phyloP scores from a whole-genome alignment of 176 grass and related monocot species.

The Oryza coarctata region DNA sequence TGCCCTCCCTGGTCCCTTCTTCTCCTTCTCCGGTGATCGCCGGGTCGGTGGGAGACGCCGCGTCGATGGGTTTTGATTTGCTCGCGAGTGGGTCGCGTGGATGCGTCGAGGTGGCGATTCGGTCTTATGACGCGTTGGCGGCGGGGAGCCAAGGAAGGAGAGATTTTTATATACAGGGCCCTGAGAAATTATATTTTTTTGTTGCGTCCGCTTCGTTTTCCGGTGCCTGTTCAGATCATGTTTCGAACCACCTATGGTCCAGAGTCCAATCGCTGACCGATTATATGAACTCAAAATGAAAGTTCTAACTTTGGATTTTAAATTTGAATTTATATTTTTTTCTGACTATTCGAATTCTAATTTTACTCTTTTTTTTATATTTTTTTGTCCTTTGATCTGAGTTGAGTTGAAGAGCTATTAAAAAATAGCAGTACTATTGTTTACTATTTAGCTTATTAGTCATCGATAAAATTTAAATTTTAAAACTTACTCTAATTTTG shows the following conservation, averaged over 20 bases:
- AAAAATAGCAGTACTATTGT: too few species aligned
- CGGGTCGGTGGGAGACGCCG: slow-evolving; percentile 2
- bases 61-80: slow-evolving; percentile 14
- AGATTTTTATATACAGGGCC: not conserved
- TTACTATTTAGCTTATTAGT: too few species aligned
- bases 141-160: too few species aligned
- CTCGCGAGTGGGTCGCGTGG: not conserved
- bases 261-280: not conserved
- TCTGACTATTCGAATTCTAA: not conserved
- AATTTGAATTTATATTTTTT: not conserved
- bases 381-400: too few species aligned
- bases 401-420: too few species aligned
- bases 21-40: slow-evolving; percentile 24
- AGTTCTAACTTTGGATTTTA: not conserved
- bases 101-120: slow-evolving; percentile 21
- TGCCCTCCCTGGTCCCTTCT: not conserved
- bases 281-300: not conserved
- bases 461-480: too few species aligned
- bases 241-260: too few species aligned
- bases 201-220: not conserved
- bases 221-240: not conserved
- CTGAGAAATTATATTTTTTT: not conserved
- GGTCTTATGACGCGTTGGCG: not conserved
- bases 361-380: too few species aligned
- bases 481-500: too few species aligned